Evolutionary conservation across 139 green algal genomes (phyloP).

Genomic region (Chlorella sp.): DNA sequence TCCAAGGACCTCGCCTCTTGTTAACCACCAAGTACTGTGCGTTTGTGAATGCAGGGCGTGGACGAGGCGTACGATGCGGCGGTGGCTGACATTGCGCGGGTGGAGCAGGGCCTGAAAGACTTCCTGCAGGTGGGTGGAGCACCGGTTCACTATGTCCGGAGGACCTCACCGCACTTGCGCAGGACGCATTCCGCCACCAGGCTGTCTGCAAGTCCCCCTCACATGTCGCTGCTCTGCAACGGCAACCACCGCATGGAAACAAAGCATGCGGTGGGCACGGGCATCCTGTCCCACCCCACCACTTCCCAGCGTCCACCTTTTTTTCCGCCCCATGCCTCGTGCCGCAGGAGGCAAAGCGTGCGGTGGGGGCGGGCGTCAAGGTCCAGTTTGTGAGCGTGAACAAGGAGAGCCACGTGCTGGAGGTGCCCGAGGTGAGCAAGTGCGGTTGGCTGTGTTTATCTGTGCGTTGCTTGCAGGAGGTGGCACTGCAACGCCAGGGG

Average conservation of each 20-base stretch:
- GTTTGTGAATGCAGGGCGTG: slow-evolving; percentile 55
- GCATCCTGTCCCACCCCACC: not conserved
- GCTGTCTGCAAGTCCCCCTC: no score
- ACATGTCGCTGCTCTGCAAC: no score
- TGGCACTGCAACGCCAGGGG: no score
- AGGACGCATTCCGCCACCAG: no score
- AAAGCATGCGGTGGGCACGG: no score
- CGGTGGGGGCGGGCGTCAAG: slow-evolving; percentile 23
- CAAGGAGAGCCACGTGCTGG: slow-evolving; percentile 90
- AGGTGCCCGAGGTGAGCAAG: slow-evolving; percentile 26
- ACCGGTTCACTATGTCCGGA: no score
- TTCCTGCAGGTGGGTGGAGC: slow-evolving; percentile 71
- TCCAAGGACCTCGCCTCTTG: no score
- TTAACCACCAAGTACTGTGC: no score
- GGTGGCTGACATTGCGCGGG: slow-evolving; percentile 46
- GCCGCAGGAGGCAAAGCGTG: slow-evolving; percentile 18
- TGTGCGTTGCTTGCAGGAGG: no score
- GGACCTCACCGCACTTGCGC: no score
- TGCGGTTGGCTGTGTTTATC: no score
- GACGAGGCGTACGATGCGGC: slow-evolving; percentile 83
- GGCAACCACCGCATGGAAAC: no score
- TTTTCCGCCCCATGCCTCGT: not conserved
- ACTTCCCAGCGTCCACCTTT: not conserved
- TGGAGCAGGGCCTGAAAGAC: slow-evolving; percentile 64
- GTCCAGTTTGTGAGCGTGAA: slow-evolving; percentile 79